Conservation (phyloP, 306 rosid species). For the Rosa persica region DNA sequence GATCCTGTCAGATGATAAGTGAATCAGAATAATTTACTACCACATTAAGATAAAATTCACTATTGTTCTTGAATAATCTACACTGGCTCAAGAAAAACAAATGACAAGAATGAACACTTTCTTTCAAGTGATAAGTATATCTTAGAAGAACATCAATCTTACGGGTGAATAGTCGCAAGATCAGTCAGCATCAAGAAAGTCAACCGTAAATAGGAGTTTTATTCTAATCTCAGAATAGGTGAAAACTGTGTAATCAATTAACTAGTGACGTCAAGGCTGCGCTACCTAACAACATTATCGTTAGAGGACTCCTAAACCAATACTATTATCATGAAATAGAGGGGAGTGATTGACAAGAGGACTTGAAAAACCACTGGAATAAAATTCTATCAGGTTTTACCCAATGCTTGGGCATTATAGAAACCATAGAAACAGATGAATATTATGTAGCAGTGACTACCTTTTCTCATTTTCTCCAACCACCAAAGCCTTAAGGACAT, state of each 20-base stretch:
- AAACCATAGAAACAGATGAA: slow-evolving; percentile 2
- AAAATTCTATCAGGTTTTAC: not conserved
- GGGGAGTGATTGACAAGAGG: not conserved
- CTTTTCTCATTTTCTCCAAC: slow-evolving; percentile 90
- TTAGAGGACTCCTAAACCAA: not conserved
- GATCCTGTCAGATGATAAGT: slow-evolving; percentile 61
- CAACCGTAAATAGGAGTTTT: not conserved
- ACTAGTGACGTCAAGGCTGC: not conserved
- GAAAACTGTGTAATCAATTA: not conserved
- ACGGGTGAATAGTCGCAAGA: not conserved
- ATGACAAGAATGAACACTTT: slow-evolving; percentile 8
- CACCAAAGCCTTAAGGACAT: slow-evolving; percentile 59
- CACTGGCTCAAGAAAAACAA: slow-evolving; percentile 6
- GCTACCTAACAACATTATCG: not conserved
- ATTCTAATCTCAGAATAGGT: not conserved
- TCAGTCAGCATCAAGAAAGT: not conserved
- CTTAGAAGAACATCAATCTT: not conserved
- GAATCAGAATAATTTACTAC: slow-evolving; percentile 30
- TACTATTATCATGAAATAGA: not conserved
- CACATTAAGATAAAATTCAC: slow-evolving; percentile 17
- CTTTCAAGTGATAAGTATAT: slow-evolving; percentile 2
- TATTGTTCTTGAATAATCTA: slow-evolving; percentile 23
- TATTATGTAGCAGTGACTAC: slow-evolving; percentile 37
- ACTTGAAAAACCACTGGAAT: not conserved
- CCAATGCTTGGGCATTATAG: not conserved